phyloP scores from a whole-genome alignment of 2,329 filamentous ascomycete species.

The Ceratocystis smalleyi region DNA sequence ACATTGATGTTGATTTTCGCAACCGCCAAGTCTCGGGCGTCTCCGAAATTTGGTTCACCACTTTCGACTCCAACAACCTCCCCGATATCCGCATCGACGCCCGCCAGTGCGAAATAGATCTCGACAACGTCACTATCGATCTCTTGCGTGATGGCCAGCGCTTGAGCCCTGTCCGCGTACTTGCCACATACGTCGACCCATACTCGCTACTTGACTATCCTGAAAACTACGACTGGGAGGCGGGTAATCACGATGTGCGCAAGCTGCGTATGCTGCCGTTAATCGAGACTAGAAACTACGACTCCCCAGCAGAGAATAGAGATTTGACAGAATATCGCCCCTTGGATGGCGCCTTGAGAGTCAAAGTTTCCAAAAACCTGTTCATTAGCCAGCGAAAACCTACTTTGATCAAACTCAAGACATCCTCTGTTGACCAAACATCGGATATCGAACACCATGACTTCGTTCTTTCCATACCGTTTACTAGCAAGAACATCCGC shows the following conservation, averaged over 20 bases:
- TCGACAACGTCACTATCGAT: conserved; percentile 37
- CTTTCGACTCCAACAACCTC: conserved; percentile 40
- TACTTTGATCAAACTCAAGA: conserved; percentile 35
- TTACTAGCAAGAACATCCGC: conserved; percentile 55
- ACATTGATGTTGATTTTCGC: conserved; percentile 76
- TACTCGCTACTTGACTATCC: conserved; percentile 51
- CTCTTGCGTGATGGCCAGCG: conserved; percentile 23
- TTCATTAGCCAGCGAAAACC: conserved; percentile 24
- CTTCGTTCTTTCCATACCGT: conserved; percentile 51
- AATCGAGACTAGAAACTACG: conserved; percentile 35
- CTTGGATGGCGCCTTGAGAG: conserved; percentile 35
- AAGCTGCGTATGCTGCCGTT: conserved; percentile 48
- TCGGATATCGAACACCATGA: conserved; percentile 26
- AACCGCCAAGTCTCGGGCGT: conserved; percentile 59
- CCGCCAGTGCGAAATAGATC: conserved; percentile 44
- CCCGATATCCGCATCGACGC: conserved; percentile 45
- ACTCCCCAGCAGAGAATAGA: conserved; percentile 40
- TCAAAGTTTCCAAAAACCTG: conserved; percentile 21
- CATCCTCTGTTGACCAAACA: conserved; percentile 25
- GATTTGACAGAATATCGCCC: conserved; percentile 41
- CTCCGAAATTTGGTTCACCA: conserved; percentile 65
- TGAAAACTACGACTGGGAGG: conserved; percentile 42
- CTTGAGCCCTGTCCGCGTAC: conserved; percentile 15
- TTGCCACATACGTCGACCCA: conserved; percentile 42
- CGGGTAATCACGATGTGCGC: conserved; percentile 61